Percentiles rank a stretch among this genome's conserved stretches.
phyloP scores from a whole-genome alignment of 2,329 filamentous ascomycete species.

The Penicillium sp. region DNA sequence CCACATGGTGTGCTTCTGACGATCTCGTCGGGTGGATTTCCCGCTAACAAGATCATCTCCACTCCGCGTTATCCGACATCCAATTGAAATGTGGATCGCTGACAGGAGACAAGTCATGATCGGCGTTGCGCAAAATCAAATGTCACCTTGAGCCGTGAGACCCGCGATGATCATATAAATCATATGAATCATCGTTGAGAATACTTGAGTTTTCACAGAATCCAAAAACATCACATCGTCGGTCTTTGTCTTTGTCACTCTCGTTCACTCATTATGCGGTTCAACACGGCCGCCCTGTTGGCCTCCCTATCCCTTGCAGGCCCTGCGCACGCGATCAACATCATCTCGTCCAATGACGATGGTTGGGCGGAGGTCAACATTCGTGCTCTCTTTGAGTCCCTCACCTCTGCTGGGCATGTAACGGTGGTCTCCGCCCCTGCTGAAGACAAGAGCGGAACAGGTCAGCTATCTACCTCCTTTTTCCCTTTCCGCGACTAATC shows the following conservation, averaged over 20 bases:
- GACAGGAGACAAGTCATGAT: not conserved
- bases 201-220: not conserved
- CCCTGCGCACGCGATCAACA: constrained; percentile 45
- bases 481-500: constrained; percentile 1
- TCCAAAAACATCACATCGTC: not conserved
- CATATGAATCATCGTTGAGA: not conserved
- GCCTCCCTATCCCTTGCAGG: constrained; percentile 17
- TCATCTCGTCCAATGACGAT: constrained; percentile 69
- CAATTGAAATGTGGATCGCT: not conserved
- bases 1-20: not conserved
- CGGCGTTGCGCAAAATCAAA: not conserved
- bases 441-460: constrained; percentile 63
- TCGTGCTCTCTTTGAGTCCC: constrained; percentile 57
- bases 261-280: constrained; percentile 17
- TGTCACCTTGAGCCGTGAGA: not conserved
- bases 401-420: constrained; percentile 58
- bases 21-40: not conserved
- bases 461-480: constrained; percentile 24
- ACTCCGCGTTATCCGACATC: not conserved
- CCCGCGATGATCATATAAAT: not conserved
- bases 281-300: constrained; percentile 7
- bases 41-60: not conserved
- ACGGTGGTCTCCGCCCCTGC: constrained; percentile 67
- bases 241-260: not conserved
- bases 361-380: constrained; percentile 71